A percentile compares a stretch with the other conserved stretches of the same genome.
Evolutionary conservation across 2,329 filamentous ascomycete genomes (phyloP).

Genomic region (Zarea fungicola): DNA sequence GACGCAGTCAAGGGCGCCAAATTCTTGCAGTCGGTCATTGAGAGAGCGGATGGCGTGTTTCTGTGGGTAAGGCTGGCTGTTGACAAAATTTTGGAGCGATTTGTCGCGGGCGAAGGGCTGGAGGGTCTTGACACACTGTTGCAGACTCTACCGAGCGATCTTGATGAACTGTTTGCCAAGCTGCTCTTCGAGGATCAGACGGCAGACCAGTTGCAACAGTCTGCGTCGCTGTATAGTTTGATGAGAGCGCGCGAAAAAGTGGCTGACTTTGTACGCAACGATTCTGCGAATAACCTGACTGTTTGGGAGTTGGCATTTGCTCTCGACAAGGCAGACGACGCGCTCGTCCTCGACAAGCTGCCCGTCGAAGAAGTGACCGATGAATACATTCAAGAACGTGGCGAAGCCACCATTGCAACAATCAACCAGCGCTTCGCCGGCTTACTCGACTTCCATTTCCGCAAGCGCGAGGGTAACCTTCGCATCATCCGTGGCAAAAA

Average conservation of each 20-base stretch:
- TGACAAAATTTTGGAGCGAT: constrained; percentile 21
- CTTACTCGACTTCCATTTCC: constrained; percentile 22
- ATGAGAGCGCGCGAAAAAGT: constrained; percentile 27
- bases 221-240: constrained; percentile 25
- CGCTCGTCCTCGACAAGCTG: constrained; percentile 10
- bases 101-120: constrained; percentile 4
- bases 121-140: constrained; percentile 12
- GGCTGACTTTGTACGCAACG: constrained; percentile 28
- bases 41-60: constrained; percentile 28
- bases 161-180: constrained; percentile 26
- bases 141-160: constrained; percentile 19
- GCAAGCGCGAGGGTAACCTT: constrained; percentile 15
- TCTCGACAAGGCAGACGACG: constrained; percentile 18
- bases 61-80: constrained; percentile 30
- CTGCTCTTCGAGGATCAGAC: constrained; percentile 26
- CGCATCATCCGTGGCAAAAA: constrained; percentile 12
- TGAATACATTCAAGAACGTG: constrained; percentile 17
- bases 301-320: constrained; percentile 31
- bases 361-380: constrained; percentile 20
- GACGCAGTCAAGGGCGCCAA: neutral
- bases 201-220: constrained; percentile 14
- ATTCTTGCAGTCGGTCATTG: constrained; percentile 18
- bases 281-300: constrained; percentile 25
- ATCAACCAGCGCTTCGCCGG: constrained; percentile 21
- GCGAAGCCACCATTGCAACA: constrained; percentile 12